A percentile compares a stretch with the other conserved stretches of the same genome.
These are phyloP conservation scores for Passiflora organensis DNA, from an alignment of 345 rosid genomes.

Conservation along the genomic window DNA sequence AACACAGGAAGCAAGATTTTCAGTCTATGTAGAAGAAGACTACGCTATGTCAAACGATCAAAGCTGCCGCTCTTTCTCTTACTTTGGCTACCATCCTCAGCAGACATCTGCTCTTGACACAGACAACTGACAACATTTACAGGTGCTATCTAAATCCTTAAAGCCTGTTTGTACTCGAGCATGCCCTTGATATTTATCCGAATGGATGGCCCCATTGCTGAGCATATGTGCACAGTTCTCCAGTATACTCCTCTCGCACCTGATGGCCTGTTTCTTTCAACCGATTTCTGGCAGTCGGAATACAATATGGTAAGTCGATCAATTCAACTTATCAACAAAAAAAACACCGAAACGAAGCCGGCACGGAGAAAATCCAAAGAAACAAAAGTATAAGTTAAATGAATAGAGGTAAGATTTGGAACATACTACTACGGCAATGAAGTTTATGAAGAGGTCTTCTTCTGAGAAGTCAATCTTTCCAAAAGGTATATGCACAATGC, in stretches of 20 bases:
- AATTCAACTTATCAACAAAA: neutral
- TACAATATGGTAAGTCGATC: neutral
- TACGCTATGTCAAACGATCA: constrained; percentile 4
- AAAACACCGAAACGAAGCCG: too few relatives aligned
- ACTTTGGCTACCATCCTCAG: constrained; percentile 4
- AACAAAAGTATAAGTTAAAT: neutral
- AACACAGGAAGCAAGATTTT: constrained; percentile 4
- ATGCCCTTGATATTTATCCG: constrained; percentile 79
- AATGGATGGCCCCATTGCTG: constrained; percentile 97
- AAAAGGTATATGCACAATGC: constrained; percentile 91
- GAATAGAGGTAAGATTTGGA: neutral
- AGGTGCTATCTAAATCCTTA: constrained; percentile 24
- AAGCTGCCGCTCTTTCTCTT: constrained; percentile 8
- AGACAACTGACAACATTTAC: constrained; percentile 30
- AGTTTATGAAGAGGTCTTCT: constrained; percentile 78
- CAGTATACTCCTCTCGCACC: constrained; percentile 99
- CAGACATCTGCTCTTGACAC: constrained; percentile 8
- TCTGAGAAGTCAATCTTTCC: constrained; percentile 70
- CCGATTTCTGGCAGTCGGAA: constrained; percentile 58
- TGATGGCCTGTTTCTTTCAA: constrained; percentile 90
- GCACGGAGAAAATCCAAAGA: neutral
- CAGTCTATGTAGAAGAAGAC: constrained; percentile 13
- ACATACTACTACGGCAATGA: constrained; percentile 75
- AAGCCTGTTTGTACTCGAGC: constrained; percentile 71
- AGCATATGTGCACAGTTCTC: constrained; percentile 86